These are phyloP conservation scores for Barbatosphaeria neglecta DNA, from an alignment of 495 filamentous ascomycete genomes.

Conservation along the genomic window DNA sequence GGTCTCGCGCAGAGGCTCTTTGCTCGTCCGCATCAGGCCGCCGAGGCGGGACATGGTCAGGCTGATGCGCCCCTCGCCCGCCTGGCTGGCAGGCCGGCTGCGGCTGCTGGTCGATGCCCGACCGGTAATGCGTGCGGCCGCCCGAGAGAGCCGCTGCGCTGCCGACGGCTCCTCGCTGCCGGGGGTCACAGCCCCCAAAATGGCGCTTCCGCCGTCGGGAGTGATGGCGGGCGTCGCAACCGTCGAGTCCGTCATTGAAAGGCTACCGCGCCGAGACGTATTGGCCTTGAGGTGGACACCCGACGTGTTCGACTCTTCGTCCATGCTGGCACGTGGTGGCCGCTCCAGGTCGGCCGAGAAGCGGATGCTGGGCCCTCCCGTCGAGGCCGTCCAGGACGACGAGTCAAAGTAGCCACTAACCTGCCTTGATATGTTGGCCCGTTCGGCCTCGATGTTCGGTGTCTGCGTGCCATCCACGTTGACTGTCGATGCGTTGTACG, in stretches of 20 bases:
- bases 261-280: conserved; percentile 31
- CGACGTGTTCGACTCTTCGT: conserved; percentile 19
- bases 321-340: conserved; percentile 19
- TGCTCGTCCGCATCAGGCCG: conserved; percentile 39
- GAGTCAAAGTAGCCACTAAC: conserved; percentile 34
- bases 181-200: conserved; percentile 21
- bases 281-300: conserved; percentile 15
- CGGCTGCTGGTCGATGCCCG: conserved; percentile 43
- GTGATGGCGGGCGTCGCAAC: conserved; percentile 23
- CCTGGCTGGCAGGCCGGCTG: conserved; percentile 57
- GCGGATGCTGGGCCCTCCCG: conserved; percentile 20
- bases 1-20: conserved; percentile 28
- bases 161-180: conserved; percentile 37
- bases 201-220: too few relatives aligned
- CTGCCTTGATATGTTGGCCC: conserved; percentile 18
- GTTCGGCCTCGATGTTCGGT: conserved; percentile 4
- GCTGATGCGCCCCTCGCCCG: conserved; percentile 55
- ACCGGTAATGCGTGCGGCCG: conserved; percentile 44
- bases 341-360: conserved; percentile 27
- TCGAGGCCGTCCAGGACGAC: conserved; percentile 10
- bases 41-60: conserved; percentile 55
- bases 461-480: conserved; percentile 7
- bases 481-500: conserved; percentile 38
- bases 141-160: conserved; percentile 41
- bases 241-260: conserved; percentile 35